phyloP scores from a whole-genome alignment of 2,329 filamentous ascomycete species.

The Microsporum canis region DNA sequence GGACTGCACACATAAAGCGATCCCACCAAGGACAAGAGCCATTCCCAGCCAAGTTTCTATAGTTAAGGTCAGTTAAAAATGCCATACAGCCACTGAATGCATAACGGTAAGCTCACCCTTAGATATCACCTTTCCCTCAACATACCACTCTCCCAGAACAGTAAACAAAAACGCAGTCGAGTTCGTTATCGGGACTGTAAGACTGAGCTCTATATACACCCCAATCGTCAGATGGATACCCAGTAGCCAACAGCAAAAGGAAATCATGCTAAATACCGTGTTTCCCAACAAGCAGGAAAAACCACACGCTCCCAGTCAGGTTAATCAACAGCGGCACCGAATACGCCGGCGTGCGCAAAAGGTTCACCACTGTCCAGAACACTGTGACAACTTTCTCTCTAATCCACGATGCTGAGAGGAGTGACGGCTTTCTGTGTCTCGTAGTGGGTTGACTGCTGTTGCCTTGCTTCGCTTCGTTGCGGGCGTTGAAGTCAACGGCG shows the following conservation, averaged over 20 bases:
- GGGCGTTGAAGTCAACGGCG: constrained; percentile 60
- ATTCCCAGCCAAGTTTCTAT: constrained; percentile 76
- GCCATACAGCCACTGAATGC: too few relatives aligned
- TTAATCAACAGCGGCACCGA: constrained; percentile 77
- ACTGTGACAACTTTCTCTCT: constrained; percentile 52
- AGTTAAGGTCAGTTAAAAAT: background rate
- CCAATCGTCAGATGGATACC: background rate
- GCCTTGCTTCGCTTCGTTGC: constrained; percentile 19
- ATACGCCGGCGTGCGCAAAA: constrained; percentile 71
- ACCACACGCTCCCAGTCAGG: constrained; percentile 89
- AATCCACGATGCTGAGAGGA: constrained; percentile 43
- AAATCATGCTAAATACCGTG: constrained; percentile 53
- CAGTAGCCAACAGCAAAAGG: background rate
- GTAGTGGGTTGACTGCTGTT: background rate
- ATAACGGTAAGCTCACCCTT: constrained; percentile 45
- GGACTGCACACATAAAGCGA: constrained; percentile 66
- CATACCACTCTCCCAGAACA: constrained; percentile 88
- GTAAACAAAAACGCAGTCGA: constrained; percentile 94
- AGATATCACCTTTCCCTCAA: constrained; percentile 81
- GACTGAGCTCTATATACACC: constrained; percentile 57
- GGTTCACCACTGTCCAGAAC: constrained; percentile 64
- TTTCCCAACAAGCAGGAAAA: constrained; percentile 85
- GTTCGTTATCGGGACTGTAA: constrained; percentile 92
- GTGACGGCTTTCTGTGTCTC: background rate
- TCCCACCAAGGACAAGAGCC: constrained; percentile 64